Evolutionary conservation across 2,329 filamentous ascomycete species (phyloP).

Genomic region (Chalaropsis ovoidea): DNA sequence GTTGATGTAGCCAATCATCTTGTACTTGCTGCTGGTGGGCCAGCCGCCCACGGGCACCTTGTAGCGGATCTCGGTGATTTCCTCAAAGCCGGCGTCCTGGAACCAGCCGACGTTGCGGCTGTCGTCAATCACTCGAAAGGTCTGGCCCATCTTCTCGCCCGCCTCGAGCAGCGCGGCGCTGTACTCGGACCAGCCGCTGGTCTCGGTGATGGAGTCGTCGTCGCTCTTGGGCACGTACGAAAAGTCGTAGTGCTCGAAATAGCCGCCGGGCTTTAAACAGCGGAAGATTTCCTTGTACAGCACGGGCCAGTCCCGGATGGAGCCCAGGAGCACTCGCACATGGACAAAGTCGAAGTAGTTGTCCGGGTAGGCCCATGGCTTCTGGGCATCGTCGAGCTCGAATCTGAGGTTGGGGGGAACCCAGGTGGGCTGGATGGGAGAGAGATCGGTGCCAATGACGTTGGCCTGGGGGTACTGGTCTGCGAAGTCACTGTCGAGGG

Average conservation of each 20-base stretch:
- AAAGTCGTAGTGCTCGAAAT: conserved; percentile 32
- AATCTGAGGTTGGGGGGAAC: conserved; percentile 53
- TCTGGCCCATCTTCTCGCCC: conserved; percentile 30
- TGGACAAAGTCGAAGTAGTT: conserved; percentile 50
- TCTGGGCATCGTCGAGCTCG: conserved; percentile 51
- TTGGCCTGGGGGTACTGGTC: conserved; percentile 37
- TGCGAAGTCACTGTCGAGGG: conserved; percentile 38
- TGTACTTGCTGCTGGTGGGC: conserved; percentile 39
- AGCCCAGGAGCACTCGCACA: conserved; percentile 42
- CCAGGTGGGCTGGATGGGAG: conserved; percentile 45
- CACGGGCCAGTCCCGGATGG: conserved; percentile 46
- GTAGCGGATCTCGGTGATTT: conserved; percentile 28
- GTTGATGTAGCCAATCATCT: conserved; percentile 36
- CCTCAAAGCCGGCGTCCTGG: conserved; percentile 29
- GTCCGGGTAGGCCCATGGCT: conserved; percentile 38
- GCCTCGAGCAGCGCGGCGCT: conserved; percentile 30
- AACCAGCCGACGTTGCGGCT: conserved; percentile 27
- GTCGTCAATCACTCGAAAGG: conserved; percentile 30
- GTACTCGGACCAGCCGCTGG: conserved; percentile 30
- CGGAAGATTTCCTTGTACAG: conserved; percentile 43
- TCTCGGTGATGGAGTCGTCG: conserved; percentile 30
- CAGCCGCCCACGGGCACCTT: conserved; percentile 38
- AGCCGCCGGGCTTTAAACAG: conserved; percentile 48
- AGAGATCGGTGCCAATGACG: conserved; percentile 47
- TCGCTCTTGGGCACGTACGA: conserved; percentile 36